phyloP scores from a whole-genome alignment of 2,329 filamentous ascomycete species.

The Diaporthe sp. region DNA sequence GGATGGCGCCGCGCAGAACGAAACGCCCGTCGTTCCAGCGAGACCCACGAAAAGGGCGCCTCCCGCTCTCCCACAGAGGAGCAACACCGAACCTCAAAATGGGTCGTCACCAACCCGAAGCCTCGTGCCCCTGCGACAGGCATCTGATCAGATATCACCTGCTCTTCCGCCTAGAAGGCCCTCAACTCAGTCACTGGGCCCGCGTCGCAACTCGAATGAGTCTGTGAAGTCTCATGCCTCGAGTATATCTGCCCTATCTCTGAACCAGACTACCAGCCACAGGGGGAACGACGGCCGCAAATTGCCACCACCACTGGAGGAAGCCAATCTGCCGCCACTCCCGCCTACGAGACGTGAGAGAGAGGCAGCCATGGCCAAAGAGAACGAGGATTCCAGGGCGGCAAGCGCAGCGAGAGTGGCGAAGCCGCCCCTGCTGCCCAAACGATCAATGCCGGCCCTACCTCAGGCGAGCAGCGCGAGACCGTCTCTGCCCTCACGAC shows the following conservation, averaged over 20 bases:
- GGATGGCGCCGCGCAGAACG: constrained; percentile 43
- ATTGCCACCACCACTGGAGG: constrained; percentile 69
- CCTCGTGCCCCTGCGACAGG: constrained; percentile 53
- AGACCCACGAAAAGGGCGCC: constrained; percentile 51
- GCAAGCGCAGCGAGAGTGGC: constrained; percentile 41
- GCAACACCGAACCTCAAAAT: constrained; percentile 45
- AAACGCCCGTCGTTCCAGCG: constrained; percentile 56
- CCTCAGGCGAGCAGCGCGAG: constrained; percentile 50
- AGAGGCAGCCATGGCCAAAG: constrained; percentile 59
- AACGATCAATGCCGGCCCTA: constrained; percentile 55
- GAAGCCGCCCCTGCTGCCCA: constrained; percentile 52
- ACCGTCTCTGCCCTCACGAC: constrained; percentile 62
- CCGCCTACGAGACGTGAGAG: constrained; percentile 68
- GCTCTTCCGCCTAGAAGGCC: constrained; percentile 65
- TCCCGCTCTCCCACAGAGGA: constrained; percentile 57
- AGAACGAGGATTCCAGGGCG: constrained; percentile 50
- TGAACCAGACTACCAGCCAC: constrained; percentile 61
- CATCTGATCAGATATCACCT: constrained; percentile 58
- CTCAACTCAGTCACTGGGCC: constrained; percentile 57
- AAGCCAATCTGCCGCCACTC: constrained; percentile 69
- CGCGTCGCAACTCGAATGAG: constrained; percentile 68
- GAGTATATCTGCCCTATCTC: constrained; percentile 65
- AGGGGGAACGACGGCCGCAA: constrained; percentile 65
- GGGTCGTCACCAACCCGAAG: constrained; percentile 47
- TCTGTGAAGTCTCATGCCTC: constrained; percentile 70